Conservation (phyloP, 495 filamentous ascomycete genomes). For the Cetradonia linearis region DNA sequence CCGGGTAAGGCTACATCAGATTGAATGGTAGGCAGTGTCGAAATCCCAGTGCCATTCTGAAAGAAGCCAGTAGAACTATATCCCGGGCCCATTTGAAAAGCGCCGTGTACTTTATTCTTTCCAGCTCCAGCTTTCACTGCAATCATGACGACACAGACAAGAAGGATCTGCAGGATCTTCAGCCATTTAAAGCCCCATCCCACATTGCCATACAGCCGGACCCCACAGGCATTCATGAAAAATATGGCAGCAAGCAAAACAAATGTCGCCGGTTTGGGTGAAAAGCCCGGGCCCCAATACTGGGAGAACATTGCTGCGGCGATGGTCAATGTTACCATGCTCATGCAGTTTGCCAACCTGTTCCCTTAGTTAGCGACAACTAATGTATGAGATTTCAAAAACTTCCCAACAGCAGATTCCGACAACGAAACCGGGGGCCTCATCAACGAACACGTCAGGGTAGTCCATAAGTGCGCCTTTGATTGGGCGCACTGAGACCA, state of each 20-base stretch:
- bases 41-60: background rate
- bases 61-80: constrained; percentile 24
- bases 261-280: constrained; percentile 21
- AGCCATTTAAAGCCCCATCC: constrained; percentile 28
- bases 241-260: constrained; percentile 22
- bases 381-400: background rate
- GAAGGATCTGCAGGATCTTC: constrained; percentile 26
- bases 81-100: constrained; percentile 22
- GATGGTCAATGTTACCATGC: constrained; percentile 27
- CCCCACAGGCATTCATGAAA: constrained; percentile 27
- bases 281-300: constrained; percentile 23
- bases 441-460: constrained; percentile 35
- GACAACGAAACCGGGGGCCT: constrained; percentile 33
- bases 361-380: constrained; percentile 7
- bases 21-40: background rate
- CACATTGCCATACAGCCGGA: constrained; percentile 28
- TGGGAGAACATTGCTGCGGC: constrained; percentile 24
- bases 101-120: constrained; percentile 13
- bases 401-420: constrained; percentile 36
- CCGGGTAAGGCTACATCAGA: constrained; percentile 19
- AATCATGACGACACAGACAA: constrained; percentile 24
- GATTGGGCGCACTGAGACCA: constrained; percentile 34
- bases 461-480: constrained; percentile 33
- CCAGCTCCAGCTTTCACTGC: constrained; percentile 26
- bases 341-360: constrained; percentile 27